Evolutionary conservation across 2,329 filamentous ascomycete genomes (phyloP).

Genomic region (Cladosporium austrohemisphaericum): DNA sequence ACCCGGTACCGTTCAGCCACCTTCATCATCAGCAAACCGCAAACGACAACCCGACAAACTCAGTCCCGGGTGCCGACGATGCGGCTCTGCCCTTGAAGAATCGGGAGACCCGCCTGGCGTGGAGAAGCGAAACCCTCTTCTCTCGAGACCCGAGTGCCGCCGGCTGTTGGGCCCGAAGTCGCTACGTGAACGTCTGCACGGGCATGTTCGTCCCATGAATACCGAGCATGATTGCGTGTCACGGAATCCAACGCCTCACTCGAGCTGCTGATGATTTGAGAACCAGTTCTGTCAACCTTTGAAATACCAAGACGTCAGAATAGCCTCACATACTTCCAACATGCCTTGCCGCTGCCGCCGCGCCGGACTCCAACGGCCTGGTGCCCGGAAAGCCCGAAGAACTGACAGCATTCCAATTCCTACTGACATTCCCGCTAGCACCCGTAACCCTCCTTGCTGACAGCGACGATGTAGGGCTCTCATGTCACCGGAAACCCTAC

Average conservation of each 20-base stretch:
- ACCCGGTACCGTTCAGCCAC: too few relatives aligned
- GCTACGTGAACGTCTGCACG: constrained; percentile 1
- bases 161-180: neutral
- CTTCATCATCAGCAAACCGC: too few relatives aligned
- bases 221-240: too few relatives aligned
- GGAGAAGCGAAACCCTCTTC: constrained; percentile 5
- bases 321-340: constrained; percentile 1
- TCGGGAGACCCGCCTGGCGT: neutral
- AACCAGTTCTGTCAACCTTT: too few relatives aligned
- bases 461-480: too few relatives aligned
- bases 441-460: too few relatives aligned
- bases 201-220: neutral
- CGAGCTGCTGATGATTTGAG: neutral
- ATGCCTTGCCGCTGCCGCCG: too few relatives aligned
- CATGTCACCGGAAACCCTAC: too few relatives aligned
- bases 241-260: too few relatives aligned
- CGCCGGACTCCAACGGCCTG: neutral
- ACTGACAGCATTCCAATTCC: too few relatives aligned
- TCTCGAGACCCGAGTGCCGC: neutral
- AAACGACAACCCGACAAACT: neutral
- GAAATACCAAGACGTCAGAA: neutral
- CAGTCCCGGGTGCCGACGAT: constrained; percentile 2
- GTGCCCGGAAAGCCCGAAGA: neutral
- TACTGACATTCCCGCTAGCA: too few relatives aligned
- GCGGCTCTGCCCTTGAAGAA: constrained; percentile 1